Percentiles rank a stretch among this genome's conserved stretches.
Conservation (phyloP, 2,329 filamentous ascomycete genomes). For the Alternaria hordeiaustralica region DNA sequence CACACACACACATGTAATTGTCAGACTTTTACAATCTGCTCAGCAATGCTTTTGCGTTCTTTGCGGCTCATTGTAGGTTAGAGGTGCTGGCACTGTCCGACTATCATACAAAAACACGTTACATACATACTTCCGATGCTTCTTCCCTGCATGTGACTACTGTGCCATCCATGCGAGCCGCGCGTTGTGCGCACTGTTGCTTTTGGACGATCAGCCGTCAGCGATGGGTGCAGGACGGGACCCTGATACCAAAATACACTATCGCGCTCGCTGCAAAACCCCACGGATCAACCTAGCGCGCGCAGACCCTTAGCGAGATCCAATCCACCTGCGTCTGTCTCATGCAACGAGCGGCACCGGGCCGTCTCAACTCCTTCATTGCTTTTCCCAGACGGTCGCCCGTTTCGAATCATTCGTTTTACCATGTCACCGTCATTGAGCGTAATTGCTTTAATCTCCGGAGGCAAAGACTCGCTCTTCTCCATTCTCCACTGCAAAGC, state of each 20-base stretch:
- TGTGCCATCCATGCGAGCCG: background rate
- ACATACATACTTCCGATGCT: constrained; percentile 5
- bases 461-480: constrained; percentile 96
- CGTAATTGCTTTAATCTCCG: constrained; percentile 92
- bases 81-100: constrained; percentile 43
- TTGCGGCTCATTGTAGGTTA: constrained; percentile 31
- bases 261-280: constrained; percentile 2
- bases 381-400: constrained; percentile 3
- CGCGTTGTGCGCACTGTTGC: background rate
- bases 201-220: background rate
- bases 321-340: constrained; percentile 2
- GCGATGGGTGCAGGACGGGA: background rate
- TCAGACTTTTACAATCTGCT: constrained; percentile 25
- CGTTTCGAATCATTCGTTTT: background rate
- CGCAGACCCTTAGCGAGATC: constrained; percentile 18
- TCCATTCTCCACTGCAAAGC: constrained; percentile 87
- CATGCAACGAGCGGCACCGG: constrained; percentile 10
- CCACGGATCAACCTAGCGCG: constrained; percentile 14
- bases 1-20: constrained; percentile 29
- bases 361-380: constrained; percentile 8
- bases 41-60: constrained; percentile 25
- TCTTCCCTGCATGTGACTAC: constrained; percentile 1
- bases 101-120: constrained; percentile 26
- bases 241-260: constrained; percentile 7
- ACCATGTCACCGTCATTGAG: constrained; percentile 28